Conservation (phyloP, 768 basidiomycete genomes). For the Collybiopsis confluens region DNA sequence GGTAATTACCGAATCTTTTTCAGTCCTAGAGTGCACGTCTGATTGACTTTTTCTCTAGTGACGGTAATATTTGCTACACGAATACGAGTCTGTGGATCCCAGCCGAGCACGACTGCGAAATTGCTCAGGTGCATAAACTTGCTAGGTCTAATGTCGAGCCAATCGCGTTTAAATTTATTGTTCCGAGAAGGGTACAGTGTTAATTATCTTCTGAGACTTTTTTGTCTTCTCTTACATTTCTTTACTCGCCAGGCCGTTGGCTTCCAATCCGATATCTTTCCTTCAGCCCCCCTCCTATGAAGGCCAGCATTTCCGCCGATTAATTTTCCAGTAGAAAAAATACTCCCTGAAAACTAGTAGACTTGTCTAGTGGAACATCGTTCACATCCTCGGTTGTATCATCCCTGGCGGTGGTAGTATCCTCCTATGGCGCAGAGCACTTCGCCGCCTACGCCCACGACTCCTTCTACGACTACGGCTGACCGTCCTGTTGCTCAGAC, state of each 20-base stretch:
- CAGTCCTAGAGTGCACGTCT: constrained; percentile 6
- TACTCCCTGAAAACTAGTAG: constrained; percentile 68
- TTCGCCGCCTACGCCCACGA: too few species aligned
- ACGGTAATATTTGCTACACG: constrained; percentile 96
- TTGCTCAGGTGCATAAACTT: constrained; percentile 91
- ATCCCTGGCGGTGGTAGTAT: too few species aligned
- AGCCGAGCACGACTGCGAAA: constrained; percentile 96
- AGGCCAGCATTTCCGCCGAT: constrained; percentile 72
- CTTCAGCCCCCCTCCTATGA: constrained; percentile 83
- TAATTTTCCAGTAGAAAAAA: constrained; percentile 89
- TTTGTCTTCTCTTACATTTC: too few species aligned
- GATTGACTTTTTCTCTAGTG: constrained; percentile 40
- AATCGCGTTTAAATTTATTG: constrained; percentile 91
- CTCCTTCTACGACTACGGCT: not conserved
- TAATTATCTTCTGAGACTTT: not conserved
- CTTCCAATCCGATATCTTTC: constrained; percentile 98
- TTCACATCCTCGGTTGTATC: constrained; percentile 19
- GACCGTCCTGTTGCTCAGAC: constrained; percentile 5
- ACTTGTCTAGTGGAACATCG: constrained; percentile 61
- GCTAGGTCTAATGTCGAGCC: constrained; percentile 74
- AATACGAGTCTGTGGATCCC: constrained; percentile 87
- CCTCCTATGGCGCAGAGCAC: too few species aligned
- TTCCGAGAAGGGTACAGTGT: constrained; percentile 84
- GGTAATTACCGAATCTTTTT: constrained; percentile 38
- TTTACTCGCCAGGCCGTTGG: constrained; percentile 67